These are phyloP conservation scores for Pseudocercospora vitis DNA, from an alignment of 2,329 filamentous ascomycete genomes.

Conservation along the genomic window DNA sequence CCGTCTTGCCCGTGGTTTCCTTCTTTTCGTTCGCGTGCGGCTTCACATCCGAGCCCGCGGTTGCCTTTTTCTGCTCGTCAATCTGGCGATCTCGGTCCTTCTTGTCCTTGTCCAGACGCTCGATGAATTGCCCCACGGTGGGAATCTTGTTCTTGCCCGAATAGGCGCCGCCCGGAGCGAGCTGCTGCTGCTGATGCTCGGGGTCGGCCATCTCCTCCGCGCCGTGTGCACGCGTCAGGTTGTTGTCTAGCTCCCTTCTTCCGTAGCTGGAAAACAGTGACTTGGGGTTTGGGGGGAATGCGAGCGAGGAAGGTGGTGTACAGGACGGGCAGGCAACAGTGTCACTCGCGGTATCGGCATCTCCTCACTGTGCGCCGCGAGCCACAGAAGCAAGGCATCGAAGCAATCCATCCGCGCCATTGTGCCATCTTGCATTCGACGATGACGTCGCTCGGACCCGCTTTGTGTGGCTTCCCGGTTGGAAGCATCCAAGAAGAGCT, in stretches of 20 bases:
- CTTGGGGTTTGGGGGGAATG: too few species aligned
- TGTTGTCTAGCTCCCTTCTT: too few species aligned
- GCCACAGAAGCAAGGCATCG: neutral
- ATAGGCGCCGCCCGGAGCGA: slow-evolving; percentile 63
- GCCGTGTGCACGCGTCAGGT: too few species aligned
- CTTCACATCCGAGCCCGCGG: slow-evolving; percentile 39
- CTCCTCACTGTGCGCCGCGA: neutral
- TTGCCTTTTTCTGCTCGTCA: slow-evolving; percentile 49
- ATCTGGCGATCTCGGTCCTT: slow-evolving; percentile 70
- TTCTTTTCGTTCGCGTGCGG: slow-evolving; percentile 51
- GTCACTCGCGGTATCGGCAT: too few species aligned
- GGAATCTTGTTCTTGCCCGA: slow-evolving; percentile 81
- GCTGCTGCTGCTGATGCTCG: slow-evolving; percentile 16
- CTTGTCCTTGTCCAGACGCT: slow-evolving; percentile 77
- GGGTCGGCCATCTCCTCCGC: slow-evolving; percentile 5
- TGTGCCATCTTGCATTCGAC: slow-evolving; percentile 3
- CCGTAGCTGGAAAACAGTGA: neutral
- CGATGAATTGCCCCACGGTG: slow-evolving; percentile 80
- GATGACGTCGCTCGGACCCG: neutral
- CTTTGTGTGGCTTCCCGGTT: too few species aligned
- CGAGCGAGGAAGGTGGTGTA: neutral
- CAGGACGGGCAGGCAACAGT: too few species aligned
- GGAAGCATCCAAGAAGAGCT: too few species aligned
- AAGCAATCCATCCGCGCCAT: neutral
- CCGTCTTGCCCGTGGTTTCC: slow-evolving; percentile 56